These are phyloP conservation scores for Aspergillus oerlinghausenensis DNA, from an alignment of 2,329 filamentous ascomycete species.

Conservation along the genomic window DNA sequence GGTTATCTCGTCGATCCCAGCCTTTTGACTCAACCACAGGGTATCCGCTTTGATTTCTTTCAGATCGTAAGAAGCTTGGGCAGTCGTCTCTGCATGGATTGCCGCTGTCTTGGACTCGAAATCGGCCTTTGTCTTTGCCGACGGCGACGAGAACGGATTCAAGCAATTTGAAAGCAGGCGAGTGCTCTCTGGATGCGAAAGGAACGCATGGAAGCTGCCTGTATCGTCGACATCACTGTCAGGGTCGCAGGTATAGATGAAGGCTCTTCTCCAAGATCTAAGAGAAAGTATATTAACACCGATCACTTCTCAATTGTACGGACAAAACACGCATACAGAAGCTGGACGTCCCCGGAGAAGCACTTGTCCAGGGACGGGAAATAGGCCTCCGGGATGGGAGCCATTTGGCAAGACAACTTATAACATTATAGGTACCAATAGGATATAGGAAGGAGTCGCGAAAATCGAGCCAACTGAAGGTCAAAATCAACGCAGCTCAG, in stretches of 20 bases:
- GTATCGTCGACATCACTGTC: slow-evolving; percentile 47
- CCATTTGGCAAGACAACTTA: slow-evolving; percentile 52
- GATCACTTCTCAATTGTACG: background rate
- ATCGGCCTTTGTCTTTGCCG: slow-evolving; percentile 59
- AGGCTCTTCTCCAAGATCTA: slow-evolving; percentile 59
- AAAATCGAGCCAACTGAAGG: slow-evolving; percentile 1
- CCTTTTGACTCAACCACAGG: slow-evolving; percentile 76
- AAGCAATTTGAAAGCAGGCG: slow-evolving; percentile 65
- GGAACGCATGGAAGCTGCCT: slow-evolving; percentile 61
- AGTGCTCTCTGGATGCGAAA: slow-evolving; percentile 65
- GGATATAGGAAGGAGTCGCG: slow-evolving; percentile 8
- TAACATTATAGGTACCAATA: slow-evolving; percentile 35
- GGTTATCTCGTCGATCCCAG: slow-evolving; percentile 72
- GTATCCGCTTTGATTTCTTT: slow-evolving; percentile 79
- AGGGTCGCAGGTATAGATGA: slow-evolving; percentile 46
- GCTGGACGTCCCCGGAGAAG: slow-evolving; percentile 70
- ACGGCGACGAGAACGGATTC: slow-evolving; percentile 61
- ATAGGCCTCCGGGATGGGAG: slow-evolving; percentile 67
- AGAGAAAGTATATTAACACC: slow-evolving; percentile 17
- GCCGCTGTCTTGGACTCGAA: slow-evolving; percentile 84
- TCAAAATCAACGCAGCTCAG: slow-evolving; percentile 4
- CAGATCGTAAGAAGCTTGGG: slow-evolving; percentile 65
- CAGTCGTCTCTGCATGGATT: slow-evolving; percentile 71
- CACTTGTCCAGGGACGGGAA: slow-evolving; percentile 82
- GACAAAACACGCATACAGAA: slow-evolving; percentile 57